Percentiles rank a stretch among this genome's conserved stretches.
phyloP scores from a whole-genome alignment of 306 rosid genomes.

The Quercus engelmannii region DNA sequence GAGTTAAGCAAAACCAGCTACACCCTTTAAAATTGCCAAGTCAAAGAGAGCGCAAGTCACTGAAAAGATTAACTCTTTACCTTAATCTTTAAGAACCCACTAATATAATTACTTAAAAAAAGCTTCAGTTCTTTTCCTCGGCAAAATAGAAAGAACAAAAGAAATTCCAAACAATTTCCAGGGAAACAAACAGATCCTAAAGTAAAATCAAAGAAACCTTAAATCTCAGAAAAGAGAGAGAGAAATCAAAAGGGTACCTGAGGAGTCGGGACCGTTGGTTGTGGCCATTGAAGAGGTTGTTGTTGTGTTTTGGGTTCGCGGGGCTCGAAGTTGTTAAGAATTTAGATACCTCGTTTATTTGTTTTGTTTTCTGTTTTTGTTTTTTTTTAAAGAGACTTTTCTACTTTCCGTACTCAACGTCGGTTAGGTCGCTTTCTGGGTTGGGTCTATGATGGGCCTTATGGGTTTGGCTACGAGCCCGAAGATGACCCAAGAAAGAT shows the following conservation, averaged over 20 bases:
- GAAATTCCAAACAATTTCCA: not conserved
- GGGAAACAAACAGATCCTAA: constrained; percentile 4
- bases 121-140: not conserved
- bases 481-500: not conserved
- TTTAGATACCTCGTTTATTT: too few species aligned
- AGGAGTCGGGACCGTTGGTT: constrained; percentile 9
- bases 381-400: too few species aligned
- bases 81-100: not conserved
- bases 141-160: not conserved
- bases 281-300: constrained; percentile 9
- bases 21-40: too few species aligned
- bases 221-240: not conserved
- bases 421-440: not conserved
- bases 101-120: not conserved
- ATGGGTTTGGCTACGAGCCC: not conserved
- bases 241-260: constrained; percentile 7
- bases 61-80: too few species aligned
- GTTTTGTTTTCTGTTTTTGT: too few species aligned
- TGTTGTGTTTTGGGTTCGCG: too few species aligned
- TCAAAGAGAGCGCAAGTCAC: too few species aligned
- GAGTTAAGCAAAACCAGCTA: too few species aligned
- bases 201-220: not conserved
- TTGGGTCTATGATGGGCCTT: not conserved
- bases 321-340: too few species aligned
- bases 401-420: not conserved